A percentile compares a stretch with the other conserved stretches of the same genome.
phyloP scores from a whole-genome alignment of 2,329 filamentous ascomycete species.

The Tolypocladium sp. region DNA sequence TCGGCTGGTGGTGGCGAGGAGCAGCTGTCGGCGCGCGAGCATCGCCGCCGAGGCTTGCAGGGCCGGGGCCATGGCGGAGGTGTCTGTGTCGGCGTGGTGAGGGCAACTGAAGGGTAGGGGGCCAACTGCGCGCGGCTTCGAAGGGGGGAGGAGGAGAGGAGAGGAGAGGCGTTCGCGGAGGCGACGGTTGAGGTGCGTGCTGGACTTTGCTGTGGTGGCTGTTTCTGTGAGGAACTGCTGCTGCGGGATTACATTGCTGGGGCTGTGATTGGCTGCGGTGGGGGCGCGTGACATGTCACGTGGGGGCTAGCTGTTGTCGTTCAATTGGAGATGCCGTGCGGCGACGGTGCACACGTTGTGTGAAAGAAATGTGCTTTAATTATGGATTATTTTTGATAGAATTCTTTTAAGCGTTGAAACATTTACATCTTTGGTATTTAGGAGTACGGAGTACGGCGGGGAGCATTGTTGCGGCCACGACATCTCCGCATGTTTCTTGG shows the following conservation, averaged over 20 bases:
- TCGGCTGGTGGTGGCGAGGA: slow-evolving; percentile 9
- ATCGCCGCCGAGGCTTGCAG: slow-evolving; percentile 21
- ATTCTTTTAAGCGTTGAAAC: neutral
- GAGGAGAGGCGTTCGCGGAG: neutral
- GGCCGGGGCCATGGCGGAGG: slow-evolving; percentile 21
- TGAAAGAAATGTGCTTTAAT: too few species aligned
- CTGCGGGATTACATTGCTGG: slow-evolving; percentile 31
- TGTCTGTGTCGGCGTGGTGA: slow-evolving; percentile 3
- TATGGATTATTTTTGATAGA: accelerated
- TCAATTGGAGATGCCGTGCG: neutral
- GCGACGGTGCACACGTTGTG: neutral
- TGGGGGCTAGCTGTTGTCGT: slow-evolving; percentile 3
- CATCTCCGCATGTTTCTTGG: neutral
- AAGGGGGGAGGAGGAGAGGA: slow-evolving; percentile 3
- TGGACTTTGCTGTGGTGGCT: neutral
- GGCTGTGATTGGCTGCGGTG: slow-evolving; percentile 24
- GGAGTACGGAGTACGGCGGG: neutral
- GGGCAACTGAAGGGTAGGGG: slow-evolving; percentile 13
- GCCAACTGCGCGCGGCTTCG: slow-evolving; percentile 2
- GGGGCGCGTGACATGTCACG: slow-evolving; percentile 18
- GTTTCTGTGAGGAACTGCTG: slow-evolving; percentile 7
- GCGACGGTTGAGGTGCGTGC: neutral
- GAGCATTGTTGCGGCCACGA: neutral
- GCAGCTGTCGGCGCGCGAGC: slow-evolving; percentile 26
- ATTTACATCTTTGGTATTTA: neutral